Evolutionary conservation across 2,329 filamentous ascomycete species (phyloP), one percentile per base, ranked within the genome.

Genomic region (Onygenales sp.): DNA sequence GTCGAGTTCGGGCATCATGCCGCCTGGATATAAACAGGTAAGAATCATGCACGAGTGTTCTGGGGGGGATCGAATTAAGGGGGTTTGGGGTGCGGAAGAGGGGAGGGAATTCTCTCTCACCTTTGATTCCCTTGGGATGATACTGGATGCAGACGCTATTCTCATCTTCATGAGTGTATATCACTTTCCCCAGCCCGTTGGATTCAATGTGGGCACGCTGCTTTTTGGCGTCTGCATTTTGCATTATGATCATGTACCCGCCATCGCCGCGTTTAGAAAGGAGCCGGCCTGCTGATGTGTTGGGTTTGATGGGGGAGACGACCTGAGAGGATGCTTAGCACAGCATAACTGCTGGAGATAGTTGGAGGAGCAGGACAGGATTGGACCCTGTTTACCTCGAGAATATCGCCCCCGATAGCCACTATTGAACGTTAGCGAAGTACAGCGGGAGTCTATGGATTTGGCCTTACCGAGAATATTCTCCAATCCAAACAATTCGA

Each of bases 231-330:
- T 74, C 67, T 8, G 61, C 57, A 2, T 68, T 75, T 56, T 76
- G 73, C 73, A 76, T 75, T 50, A 74, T 74, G 52, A 74, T 67
- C 72, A 76, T 76, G 58, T 75, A 76, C 3, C 74, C 73, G 6
- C 73, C 71, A 52, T 74, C 69, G 8, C 71, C 70, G 33, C 67
- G 65, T 58, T 73, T 74, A 1, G 65, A 52, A 13, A 75, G 68
- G 4, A 74, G 58, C 34, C 72, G 62, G 6, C 70, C 68, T 1
- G 70, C 73, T 0, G 72, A 70, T 0, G 72, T 73, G n/a, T 63
- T 59, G 1, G 61, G 50, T 39, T 62, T 60, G 52, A 67, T 63
- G 2, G 73, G 72, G 1, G 72, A 67, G 42, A 72, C 69, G 33
- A 72, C 63, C 54, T 56, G 34, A 5, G 21, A 21, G 14, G 8